phyloP scores from a whole-genome alignment of 2,329 filamentous ascomycete species.

The Ophiosphaerella narmari region DNA sequence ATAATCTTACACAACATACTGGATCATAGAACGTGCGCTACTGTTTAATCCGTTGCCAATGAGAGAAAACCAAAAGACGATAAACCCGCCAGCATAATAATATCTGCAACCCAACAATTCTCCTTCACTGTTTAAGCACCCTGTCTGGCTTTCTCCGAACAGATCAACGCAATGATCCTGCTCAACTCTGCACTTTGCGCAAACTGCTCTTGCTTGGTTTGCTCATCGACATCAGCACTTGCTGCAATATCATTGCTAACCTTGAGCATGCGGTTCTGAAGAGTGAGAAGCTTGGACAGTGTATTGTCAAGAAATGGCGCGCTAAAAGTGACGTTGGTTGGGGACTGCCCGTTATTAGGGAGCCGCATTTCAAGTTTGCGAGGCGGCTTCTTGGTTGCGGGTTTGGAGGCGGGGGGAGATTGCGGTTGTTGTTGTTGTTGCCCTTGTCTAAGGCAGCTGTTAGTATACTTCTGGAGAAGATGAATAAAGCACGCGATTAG shows the following conservation, averaged over 20 bases:
- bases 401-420: constrained; percentile 15
- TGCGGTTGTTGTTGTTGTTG: constrained; percentile 28
- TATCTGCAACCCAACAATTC: neutral
- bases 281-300: constrained; percentile 54
- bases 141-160: constrained; percentile 58
- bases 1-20: neutral
- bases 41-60: neutral
- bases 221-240: constrained; percentile 51
- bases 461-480: neutral
- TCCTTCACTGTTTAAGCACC: constrained; percentile 30
- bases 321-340: constrained; percentile 53
- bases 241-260: constrained; percentile 54
- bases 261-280: constrained; percentile 57
- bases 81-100: neutral
- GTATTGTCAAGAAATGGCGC: constrained; percentile 60
- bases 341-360: constrained; percentile 39
- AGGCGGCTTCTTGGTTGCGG: constrained; percentile 48
- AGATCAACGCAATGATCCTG: constrained; percentile 57
- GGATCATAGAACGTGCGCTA: neutral
- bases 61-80: neutral
- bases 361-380: constrained; percentile 58
- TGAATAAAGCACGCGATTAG: neutral
- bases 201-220: constrained; percentile 56
- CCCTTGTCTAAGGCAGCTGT: constrained; percentile 19
- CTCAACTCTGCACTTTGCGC: constrained; percentile 55